Conservation (phyloP, 331 rosid species). For the Telfairia occidentalis region DNA sequence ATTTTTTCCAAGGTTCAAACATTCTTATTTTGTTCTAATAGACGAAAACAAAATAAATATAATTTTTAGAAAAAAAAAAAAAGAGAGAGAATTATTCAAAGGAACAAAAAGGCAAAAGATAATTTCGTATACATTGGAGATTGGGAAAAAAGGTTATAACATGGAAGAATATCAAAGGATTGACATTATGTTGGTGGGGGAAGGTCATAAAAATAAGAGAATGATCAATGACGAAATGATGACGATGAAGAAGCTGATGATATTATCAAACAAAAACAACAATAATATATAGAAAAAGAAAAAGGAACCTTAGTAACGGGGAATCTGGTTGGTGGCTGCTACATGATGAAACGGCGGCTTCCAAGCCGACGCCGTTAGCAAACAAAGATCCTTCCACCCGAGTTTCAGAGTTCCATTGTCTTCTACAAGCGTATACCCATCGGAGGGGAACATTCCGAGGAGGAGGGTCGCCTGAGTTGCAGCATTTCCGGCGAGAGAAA, state of each 20-base stretch:
- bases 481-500: conserved; percentile 86
- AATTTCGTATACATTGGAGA: not conserved
- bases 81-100: not conserved
- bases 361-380: conserved; percentile 99
- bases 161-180: not conserved
- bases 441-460: conserved; percentile 91
- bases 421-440: conserved; percentile 89
- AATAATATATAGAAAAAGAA: not conserved
- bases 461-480: conserved; percentile 86
- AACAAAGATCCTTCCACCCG: conserved; percentile 97
- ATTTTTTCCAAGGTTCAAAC: no score
- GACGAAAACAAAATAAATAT: no score
- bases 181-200: not conserved
- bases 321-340: not conserved
- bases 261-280: not conserved
- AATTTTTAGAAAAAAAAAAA: no score
- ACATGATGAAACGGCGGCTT: conserved; percentile 33
- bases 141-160: not conserved
- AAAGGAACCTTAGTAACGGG: not conserved
- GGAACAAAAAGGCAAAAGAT: not conserved
- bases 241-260: not conserved
- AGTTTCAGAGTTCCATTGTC: conserved; percentile 93
- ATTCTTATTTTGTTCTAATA: no score
- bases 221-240: not conserved
- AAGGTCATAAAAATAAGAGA: not conserved